phyloP scores from a whole-genome alignment of 2,329 filamentous ascomycete species.

The Trichocomaceae sp. region DNA sequence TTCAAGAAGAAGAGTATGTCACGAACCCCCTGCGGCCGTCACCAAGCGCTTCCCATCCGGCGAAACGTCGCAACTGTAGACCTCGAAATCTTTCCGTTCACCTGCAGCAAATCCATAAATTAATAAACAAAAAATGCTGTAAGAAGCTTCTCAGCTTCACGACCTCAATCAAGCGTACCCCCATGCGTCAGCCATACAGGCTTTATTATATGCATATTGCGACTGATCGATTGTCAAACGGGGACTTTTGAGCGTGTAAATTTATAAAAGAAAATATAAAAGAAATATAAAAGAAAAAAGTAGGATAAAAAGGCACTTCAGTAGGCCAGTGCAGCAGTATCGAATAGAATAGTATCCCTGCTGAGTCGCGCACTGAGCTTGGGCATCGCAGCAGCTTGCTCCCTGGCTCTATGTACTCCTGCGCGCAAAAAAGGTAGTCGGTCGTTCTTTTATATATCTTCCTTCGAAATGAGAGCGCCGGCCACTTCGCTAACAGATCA shows the following conservation, averaged over 20 bases:
- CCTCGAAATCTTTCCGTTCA: conserved; percentile 96
- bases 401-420: not conserved
- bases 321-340: not conserved
- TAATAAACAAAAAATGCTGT: not conserved
- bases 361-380: conserved; percentile 7
- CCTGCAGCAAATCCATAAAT: conserved; percentile 43
- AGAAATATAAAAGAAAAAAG: not conserved
- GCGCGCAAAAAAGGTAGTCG: not conserved
- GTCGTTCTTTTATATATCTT: not conserved
- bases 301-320: not conserved
- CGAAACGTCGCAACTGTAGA: conserved; percentile 96
- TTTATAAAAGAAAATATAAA: not conserved
- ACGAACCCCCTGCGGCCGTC: conserved; percentile 82
- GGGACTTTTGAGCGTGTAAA: not conserved
- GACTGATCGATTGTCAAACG: conserved; percentile 5
- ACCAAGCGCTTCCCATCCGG: conserved; percentile 87
- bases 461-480: not conserved
- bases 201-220: conserved; percentile 77
- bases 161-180: conserved; percentile 46
- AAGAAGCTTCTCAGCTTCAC: conserved; percentile 6
- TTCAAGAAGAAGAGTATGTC: no score
- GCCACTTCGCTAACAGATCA: not conserved
- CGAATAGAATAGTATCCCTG: not conserved
- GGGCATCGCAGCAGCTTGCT: conserved; percentile 12
- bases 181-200: conserved; percentile 93